Base-by-base conservation (phyloP, 1,284 basidiomycete species). In the Filobasidium uniguttulatum region DNA sequence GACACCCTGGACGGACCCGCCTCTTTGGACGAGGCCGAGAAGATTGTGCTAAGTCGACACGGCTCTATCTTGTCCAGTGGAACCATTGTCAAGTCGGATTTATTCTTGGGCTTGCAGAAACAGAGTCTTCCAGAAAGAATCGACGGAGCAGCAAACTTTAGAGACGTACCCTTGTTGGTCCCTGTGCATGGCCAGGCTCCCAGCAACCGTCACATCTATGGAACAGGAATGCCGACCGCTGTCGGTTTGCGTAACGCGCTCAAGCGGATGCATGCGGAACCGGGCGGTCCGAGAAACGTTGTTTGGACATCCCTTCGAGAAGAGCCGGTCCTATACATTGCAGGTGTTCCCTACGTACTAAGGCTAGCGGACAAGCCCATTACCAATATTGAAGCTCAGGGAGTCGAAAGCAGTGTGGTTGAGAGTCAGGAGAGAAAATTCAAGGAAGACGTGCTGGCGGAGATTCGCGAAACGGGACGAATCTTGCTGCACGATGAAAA, bases 401-500 rank as follows among this genome's bases (percentile, higher is more conserved):
- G 94, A 22, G 84, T 99, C 1, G 88, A 88, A 0, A 93, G 90
- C 0, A 75, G 77, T 2, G 82, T 89, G 9, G 94, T 99, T 2
- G 94, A 98, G 66, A 74, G 77, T 19, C 97, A 98, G 86, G 94
- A 99, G 58, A 68, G 77, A 36, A 81, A 75, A 54, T 80, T 99
- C 62, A 97, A 98, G 72, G 76, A 77, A 40, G 94, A 99, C 61
- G 80, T 98, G 14, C 71, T 97, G 19, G 73, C 76, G 2, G 94
- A 98, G 67, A 75, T 91, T 25, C 72, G 74, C 12, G 69, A 74
- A 46, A 70, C 77, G 25, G 90, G 91, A 2, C 79, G 87, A 26
- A 79, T 99, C 31, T 72, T 99, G 3, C 74, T 93, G 1, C 94
- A 99, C 58, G 94, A 99, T 62, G 94, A 99, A 70, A 78, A 93